Evolutionary conservation across 2,329 filamentous ascomycete genomes (phyloP), one percentile per base, ranked within the genome.

Genomic region (Exophiala dermatitidis): DNA sequence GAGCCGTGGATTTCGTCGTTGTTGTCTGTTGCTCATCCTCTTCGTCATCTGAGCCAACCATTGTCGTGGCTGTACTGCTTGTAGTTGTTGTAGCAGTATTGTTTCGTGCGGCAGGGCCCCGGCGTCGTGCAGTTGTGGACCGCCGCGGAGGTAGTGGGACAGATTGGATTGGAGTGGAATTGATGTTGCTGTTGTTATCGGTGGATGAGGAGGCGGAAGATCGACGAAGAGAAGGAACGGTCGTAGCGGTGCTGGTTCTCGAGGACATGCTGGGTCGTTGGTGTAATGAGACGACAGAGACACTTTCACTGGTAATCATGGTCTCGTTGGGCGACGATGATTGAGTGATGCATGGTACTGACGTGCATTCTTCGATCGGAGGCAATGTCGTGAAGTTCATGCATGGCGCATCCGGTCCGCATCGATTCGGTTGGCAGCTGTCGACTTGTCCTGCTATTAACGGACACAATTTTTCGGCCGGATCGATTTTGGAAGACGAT

Each of bases 341-440:
- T 19, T 53, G 50, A 4, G 52, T 54, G 30, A 61, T 61, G 45
- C 59, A 59, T 3, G 57, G 59, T 5, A 60, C 59, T 4, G 59
- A 56, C 3, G 58, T 57, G 52, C 61, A 63, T 43, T 63, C 61
- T 50, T 63, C 61, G 34, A 63, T 63, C 5, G 60, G 58, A 10
- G 61, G 61, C 5, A 62, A 49, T 5, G 55, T 60, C 52, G 60
- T 58, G 42, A 59, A 61, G 29, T 61, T 60, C 52, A 63, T 56
- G 52, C 61, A 63, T 0, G 61, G 61, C 30, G 61, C 61, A 41
- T 61, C 55, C 2, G 60, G 60, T 7, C 61, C 61, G 47, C 61
- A 63, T 8, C 56, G 50, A 34, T 52, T 38, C 4, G 61, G 61
- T 28, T 58, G 53, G 46, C 61, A 63, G 37, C 47, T 57, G 42